A percentile compares a stretch with the other conserved stretches of the same genome.
Evolutionary conservation across 345 rosid genomes (phyloP).

Genomic region (Salix dunnii): DNA sequence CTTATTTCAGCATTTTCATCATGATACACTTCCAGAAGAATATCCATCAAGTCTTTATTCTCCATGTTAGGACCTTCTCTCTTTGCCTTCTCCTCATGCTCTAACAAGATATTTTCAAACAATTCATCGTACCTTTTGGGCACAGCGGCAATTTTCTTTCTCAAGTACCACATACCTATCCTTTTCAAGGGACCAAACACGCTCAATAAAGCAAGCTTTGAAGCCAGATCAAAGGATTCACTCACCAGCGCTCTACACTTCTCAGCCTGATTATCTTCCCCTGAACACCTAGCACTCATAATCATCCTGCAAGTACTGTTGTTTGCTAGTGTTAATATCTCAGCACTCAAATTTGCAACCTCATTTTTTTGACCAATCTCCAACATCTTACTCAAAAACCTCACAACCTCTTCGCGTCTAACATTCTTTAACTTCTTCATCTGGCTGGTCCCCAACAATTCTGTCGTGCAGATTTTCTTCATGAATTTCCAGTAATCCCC

Average conservation of each 20-base stretch:
- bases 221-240: slow-evolving; percentile 20
- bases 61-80: slow-evolving; percentile 1
- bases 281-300: slow-evolving; percentile 38
- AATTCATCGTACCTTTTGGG: slow-evolving; percentile 1
- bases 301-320: slow-evolving; percentile 35
- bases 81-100: slow-evolving; percentile 12
- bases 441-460: slow-evolving; percentile 13
- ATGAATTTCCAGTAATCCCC: slow-evolving; percentile 50
- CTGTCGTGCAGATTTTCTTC: slow-evolving; percentile 34
- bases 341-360: slow-evolving; percentile 5
- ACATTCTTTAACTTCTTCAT: slow-evolving; percentile 3
- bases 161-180: not conserved
- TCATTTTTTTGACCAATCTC: slow-evolving; percentile 10
- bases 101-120: slow-evolving; percentile 14
- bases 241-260: slow-evolving; percentile 24
- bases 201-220: slow-evolving; percentile 17
- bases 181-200: slow-evolving; percentile 11
- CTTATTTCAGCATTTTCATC: slow-evolving; percentile 34
- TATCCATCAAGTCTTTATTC: slow-evolving; percentile 44
- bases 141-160: not conserved
- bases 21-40: slow-evolving; percentile 36
- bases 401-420: slow-evolving; percentile 13
- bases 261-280: slow-evolving; percentile 37
- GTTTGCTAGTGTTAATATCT: slow-evolving; percentile 8
- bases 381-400: slow-evolving; percentile 4